A percentile compares a stretch with the other conserved stretches of the same genome.
Evolutionary conservation across 352 stramenopile genomes (phyloP).

Genomic region (Phytophthora rubi): DNA sequence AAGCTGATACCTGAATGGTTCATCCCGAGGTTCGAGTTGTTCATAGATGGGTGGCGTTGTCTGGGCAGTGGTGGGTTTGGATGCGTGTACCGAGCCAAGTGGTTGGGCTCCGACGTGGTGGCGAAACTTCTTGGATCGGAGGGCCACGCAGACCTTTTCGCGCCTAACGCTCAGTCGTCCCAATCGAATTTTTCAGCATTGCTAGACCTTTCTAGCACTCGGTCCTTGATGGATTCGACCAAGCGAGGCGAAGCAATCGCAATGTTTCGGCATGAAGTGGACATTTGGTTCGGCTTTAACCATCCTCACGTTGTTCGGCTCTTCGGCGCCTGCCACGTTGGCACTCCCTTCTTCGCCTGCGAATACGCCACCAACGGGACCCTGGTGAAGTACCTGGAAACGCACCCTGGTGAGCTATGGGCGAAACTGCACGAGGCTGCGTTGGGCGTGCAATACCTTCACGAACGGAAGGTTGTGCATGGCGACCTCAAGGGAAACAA

Average conservation of each 20-base stretch:
- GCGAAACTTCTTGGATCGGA: slow-evolving; percentile 7
- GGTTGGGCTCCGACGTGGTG: slow-evolving; percentile 19
- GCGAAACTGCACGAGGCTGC: slow-evolving; percentile 18
- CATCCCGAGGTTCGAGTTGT: background rate
- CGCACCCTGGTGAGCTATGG: slow-evolving; percentile 9
- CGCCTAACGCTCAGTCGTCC: background rate
- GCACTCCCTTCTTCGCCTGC: slow-evolving; percentile 25
- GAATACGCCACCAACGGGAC: slow-evolving; percentile 28
- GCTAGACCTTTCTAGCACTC: background rate
- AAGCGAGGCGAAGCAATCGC: slow-evolving; percentile 2
- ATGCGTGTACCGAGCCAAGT: slow-evolving; percentile 8
- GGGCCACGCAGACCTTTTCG: background rate
- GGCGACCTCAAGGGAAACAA: slow-evolving; percentile 23
- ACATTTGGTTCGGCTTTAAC: slow-evolving; percentile 29
- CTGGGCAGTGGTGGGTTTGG: background rate
- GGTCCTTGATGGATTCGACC: background rate
- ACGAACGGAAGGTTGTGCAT: slow-evolving; percentile 3
- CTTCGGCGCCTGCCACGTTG: slow-evolving; percentile 25
- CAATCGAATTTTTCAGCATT: slow-evolving; percentile 1
- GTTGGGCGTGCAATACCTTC: slow-evolving; percentile 17
- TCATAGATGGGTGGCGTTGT: background rate
- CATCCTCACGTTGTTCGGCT: slow-evolving; percentile 29
- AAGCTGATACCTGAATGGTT: background rate
- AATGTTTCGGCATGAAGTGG: slow-evolving; percentile 26
- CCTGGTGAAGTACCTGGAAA: slow-evolving; percentile 24